Percentiles rank a stretch among this genome's conserved stretches.
Evolutionary conservation across 371 early-diverging fungal species (phyloP).

Genomic region (Circinella umbellata): DNA sequence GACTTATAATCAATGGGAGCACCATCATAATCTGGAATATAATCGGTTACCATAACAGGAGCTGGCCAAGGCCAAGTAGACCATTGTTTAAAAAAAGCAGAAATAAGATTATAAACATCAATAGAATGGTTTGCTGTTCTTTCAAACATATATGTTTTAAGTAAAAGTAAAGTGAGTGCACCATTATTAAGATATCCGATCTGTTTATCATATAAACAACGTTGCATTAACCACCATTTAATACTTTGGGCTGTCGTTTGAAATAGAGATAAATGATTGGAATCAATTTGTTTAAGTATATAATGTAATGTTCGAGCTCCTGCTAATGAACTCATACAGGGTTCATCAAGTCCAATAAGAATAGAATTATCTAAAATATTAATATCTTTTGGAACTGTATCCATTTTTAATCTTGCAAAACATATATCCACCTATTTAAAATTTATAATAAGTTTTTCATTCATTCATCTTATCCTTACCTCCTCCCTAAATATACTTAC

Average conservation of each 20-base stretch:
- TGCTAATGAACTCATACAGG: constrained; percentile 41
- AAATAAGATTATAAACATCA: constrained; percentile 17
- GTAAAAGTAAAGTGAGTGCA: constrained; percentile 36
- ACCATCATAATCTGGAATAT: constrained; percentile 34
- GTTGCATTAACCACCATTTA: constrained; percentile 42
- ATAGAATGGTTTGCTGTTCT: neutral
- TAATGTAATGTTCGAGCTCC: constrained; percentile 39
- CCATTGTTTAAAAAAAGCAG: constrained; percentile 40
- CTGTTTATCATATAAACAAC: constrained; percentile 41
- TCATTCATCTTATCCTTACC: neutral
- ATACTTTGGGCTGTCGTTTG: constrained; percentile 30
- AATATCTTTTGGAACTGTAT: constrained; percentile 18
- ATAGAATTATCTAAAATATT: constrained; percentile 36
- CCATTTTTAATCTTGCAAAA: constrained; percentile 35
- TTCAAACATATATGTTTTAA: constrained; percentile 34
- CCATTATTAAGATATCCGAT: constrained; percentile 46
- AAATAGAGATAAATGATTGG: constrained; percentile 22
- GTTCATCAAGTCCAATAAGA: constrained; percentile 28
- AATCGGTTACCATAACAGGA: constrained; percentile 35
- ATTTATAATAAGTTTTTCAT: neutral
- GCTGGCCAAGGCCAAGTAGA: constrained; percentile 42
- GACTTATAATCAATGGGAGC: constrained; percentile 11
- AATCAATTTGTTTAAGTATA: constrained; percentile 23
- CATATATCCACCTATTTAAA: constrained; percentile 38
- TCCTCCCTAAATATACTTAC: constrained; percentile 13